Evolutionary conservation across 2,329 filamentous ascomycete genomes (phyloP).

Genomic region (Aspergillus jensenii): DNA sequence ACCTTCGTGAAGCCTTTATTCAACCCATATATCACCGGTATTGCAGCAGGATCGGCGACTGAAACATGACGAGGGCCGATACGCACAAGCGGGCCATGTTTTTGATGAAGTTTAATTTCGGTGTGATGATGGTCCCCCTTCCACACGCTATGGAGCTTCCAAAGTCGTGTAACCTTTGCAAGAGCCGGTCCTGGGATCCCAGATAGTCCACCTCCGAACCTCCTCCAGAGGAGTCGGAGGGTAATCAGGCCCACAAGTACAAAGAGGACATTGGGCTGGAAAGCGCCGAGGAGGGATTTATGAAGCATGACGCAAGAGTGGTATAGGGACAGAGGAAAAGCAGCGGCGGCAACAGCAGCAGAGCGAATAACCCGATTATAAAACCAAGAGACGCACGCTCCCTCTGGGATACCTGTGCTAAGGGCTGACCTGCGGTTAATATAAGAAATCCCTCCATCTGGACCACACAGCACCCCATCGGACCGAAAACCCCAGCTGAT

Average conservation of each 20-base stretch:
- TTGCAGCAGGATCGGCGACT: neutral
- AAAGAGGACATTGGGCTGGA: neutral
- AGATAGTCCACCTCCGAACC: neutral
- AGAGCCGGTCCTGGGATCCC: neutral
- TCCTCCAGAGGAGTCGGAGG: neutral
- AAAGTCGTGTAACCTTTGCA: neutral
- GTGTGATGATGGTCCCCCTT: constrained; percentile 1
- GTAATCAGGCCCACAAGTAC: neutral
- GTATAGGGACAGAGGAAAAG: no score
- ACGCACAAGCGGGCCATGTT: neutral
- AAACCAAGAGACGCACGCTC: no score
- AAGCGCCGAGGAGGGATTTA: no score
- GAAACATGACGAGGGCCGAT: constrained; percentile 3
- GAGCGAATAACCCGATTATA: no score
- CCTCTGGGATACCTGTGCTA: no score
- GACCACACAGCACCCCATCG: no score
- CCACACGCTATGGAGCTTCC: constrained; percentile 1
- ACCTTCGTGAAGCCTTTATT: constrained; percentile 1
- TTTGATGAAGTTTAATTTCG: neutral
- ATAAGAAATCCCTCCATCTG: no score
- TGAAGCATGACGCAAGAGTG: no score
- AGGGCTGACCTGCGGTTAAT: no score
- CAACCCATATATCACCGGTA: neutral
- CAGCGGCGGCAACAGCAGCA: no score
- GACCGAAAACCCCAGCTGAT: no score